Percentiles rank a stretch among this genome's conserved stretches.
phyloP scores from a whole-genome alignment of 106 monocot genomes.

The Ottelia alismoides region DNA sequence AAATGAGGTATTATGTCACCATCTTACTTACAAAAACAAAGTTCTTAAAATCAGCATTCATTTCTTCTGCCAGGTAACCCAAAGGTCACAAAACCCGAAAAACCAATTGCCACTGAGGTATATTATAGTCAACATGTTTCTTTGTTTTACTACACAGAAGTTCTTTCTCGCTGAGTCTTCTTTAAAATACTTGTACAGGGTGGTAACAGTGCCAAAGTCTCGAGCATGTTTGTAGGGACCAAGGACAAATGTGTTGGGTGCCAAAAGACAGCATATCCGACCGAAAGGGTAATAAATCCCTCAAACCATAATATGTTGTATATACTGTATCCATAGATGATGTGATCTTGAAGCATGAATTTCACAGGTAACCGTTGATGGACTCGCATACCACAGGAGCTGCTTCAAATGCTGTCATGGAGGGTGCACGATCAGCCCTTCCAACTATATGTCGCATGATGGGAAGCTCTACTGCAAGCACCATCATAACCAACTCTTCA shows the following conservation, averaged over 20 bases:
- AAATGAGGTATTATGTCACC: too few relatives aligned
- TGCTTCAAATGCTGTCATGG: conserved; percentile 91
- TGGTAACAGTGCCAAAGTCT: conserved; percentile 42
- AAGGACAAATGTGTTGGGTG: conserved; percentile 85
- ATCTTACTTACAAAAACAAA: background rate
- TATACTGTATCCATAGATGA: background rate
- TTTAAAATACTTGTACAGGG: conserved; percentile 20
- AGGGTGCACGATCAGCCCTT: conserved; percentile 79
- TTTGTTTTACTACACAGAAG: background rate
- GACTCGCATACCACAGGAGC: conserved; percentile 55
- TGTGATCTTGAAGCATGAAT: too few relatives aligned
- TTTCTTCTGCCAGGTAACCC: conserved; percentile 55
- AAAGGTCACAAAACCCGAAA: conserved; percentile 73
- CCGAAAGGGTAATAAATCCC: conserved; percentile 48
- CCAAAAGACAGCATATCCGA: conserved; percentile 79
- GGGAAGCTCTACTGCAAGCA: conserved; percentile 82
- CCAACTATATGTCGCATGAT: conserved; percentile 85
- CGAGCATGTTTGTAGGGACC: conserved; percentile 61
- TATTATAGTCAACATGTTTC: background rate
- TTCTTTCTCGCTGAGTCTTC: background rate
- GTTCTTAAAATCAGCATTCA: background rate
- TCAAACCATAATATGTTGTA: background rate
- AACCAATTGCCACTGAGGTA: conserved; percentile 52
- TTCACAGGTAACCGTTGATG: conserved; percentile 39
- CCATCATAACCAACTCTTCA: conserved; percentile 73